Conservation (phyloP, 345 rosid species). For the Syzygium oleosum region DNA sequence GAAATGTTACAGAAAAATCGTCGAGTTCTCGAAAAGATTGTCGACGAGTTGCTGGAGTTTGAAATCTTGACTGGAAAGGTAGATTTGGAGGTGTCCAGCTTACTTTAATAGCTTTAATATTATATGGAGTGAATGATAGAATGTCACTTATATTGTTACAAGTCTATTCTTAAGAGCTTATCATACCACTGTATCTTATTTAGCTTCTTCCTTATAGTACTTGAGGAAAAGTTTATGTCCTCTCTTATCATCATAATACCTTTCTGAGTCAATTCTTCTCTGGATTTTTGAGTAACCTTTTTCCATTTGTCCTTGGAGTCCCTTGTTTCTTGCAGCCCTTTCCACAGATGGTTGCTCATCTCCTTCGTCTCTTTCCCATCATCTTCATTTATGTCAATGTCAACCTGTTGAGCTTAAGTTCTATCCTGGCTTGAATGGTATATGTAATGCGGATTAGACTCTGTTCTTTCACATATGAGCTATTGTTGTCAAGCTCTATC, state of each 20-base stretch:
- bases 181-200: neutral
- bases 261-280: neutral
- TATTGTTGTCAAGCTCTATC: neutral
- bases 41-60: constrained; percentile 78
- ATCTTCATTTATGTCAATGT: neutral
- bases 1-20: constrained; percentile 69
- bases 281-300: neutral
- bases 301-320: neutral
- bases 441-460: neutral
- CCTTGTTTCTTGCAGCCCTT: neutral
- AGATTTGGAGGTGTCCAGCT: neutral
- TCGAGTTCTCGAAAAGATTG: constrained; percentile 73
- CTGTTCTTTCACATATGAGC: neutral
- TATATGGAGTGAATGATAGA: neutral
- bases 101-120: neutral
- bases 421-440: neutral
- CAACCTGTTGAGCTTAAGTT: neutral
- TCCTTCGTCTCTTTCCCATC: neutral
- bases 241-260: neutral
- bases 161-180: neutral
- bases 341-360: neutral
- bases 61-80: constrained; percentile 91
- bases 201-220: neutral
- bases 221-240: neutral
- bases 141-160: neutral